A percentile compares a stretch with the other conserved stretches of the same genome.
Conservation (phyloP, 441 rosid species). For the Erodium trifolium region DNA sequence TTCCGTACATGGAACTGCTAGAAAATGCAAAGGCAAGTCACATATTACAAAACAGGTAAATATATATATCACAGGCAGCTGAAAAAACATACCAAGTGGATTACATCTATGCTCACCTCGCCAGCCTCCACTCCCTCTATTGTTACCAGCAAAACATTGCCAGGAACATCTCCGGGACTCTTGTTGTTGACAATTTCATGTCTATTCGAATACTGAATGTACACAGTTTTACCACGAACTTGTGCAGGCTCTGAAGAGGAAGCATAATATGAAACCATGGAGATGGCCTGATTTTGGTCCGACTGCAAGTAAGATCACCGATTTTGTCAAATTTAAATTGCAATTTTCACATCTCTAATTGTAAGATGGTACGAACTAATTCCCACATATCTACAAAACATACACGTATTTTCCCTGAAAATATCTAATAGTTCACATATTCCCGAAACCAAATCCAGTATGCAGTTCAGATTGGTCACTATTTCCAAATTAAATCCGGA, state of each 20-base stretch:
- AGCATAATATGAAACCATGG: slow-evolving; percentile 95
- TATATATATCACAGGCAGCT: neutral
- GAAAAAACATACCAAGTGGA: slow-evolving; percentile 70
- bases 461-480: neutral
- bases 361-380: neutral
- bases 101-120: slow-evolving; percentile 89
- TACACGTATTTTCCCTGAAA: too few relatives aligned
- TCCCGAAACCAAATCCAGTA: neutral
- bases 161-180: slow-evolving; percentile 99
- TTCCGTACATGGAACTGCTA: neutral
- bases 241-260: slow-evolving; percentile 97
- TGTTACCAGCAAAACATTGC: slow-evolving; percentile 88
- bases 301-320: slow-evolving; percentile 35
- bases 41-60: neutral
- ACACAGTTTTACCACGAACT: slow-evolving; percentile 94
- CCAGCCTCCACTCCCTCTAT: slow-evolving; percentile 95
- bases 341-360: neutral
- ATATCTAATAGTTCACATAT: neutral
- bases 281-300: slow-evolving; percentile 91
- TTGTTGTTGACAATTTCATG: slow-evolving; percentile 96
- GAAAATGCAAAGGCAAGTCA: neutral
- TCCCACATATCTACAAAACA: neutral
- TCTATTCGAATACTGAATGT: slow-evolving; percentile 90
- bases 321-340: slow-evolving; percentile 8
- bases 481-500: neutral